Evolutionary conservation across 352 stramenopile species (phyloP), one percentile per base, ranked within the genome.

Genomic region (Globisporangium mamillatum): DNA sequence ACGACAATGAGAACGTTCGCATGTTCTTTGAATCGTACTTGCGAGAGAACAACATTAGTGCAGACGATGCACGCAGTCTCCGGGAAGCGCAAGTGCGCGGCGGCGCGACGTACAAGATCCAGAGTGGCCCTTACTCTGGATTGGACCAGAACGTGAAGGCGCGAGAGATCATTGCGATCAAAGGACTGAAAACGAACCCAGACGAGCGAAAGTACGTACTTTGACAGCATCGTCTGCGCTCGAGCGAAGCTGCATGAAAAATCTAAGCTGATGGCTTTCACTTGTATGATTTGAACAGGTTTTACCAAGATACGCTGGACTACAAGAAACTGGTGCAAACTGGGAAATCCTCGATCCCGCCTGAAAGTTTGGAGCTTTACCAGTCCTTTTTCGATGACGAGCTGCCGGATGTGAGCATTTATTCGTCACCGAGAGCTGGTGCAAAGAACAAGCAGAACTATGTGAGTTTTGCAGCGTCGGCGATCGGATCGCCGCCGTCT

Each of bases 121-220:
- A 93, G 72, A 64, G 70, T 50, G 88, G 88, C 1, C 75, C 84
- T 12, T 96, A 94, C 52, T 68, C 85, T 3, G 88, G 88, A 6
- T 74, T 96, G 4, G 88, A 96, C n/a, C 88, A 94, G 64, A 80
- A 80, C 53, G 80, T 93, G 18, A 94, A 93, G 48, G 86, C 83
- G 18, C 88, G 86, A 2, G 81, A 91, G 46, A 76, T 96, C 12
- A 84, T 94, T 1, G 82, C 82, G 0, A 24, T 67, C 9, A 94
- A 94, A 38, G 90, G 90, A 59, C 76, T 96, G 5, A 89, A 89
- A 65, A 93, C 79, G 0, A 82, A 86, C 22, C 52, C 72, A 5
- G 84, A 90, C 50, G 84, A 92, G 46, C 73, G 74, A 71, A 85
- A 79, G 75, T 88, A 79, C 18, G 79, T 65, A n/a, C 27, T 32